Evolutionary conservation across 106 monocot species (phyloP).

Genomic region (Xerophyta viscosa): DNA sequence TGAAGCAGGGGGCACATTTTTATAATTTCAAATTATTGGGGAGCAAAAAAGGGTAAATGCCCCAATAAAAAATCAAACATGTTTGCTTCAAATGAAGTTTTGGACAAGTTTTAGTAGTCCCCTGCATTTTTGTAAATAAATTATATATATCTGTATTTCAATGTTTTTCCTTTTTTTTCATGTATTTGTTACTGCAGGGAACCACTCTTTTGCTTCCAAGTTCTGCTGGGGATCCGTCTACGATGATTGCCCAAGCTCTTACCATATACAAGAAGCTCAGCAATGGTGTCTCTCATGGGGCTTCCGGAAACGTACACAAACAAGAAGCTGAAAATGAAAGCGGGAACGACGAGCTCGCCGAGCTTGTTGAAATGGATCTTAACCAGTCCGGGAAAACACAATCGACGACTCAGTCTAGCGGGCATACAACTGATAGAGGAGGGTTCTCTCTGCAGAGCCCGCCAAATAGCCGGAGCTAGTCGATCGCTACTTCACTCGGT

Average conservation of each 20-base stretch:
- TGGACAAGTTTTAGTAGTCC: no score
- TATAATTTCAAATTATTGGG: no score
- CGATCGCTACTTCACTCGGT: not conserved
- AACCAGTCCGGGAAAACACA: not conserved
- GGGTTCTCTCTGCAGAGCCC: not conserved
- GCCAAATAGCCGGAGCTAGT: not conserved
- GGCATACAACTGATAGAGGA: not conserved
- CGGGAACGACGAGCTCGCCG: not conserved
- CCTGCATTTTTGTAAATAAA: no score
- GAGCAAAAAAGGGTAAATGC: no score
- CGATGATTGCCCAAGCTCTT: slow-evolving; percentile 54
- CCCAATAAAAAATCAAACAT: no score
- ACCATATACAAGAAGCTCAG: slow-evolving; percentile 36
- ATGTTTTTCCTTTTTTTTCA: no score
- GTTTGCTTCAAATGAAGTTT: no score
- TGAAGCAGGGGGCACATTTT: no score
- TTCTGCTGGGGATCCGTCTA: slow-evolving; percentile 22
- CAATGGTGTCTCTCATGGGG: not conserved
- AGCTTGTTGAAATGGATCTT: not conserved
- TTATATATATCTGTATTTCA: no score
- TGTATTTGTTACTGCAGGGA: slow-evolving; percentile 22
- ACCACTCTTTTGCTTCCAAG: slow-evolving; percentile 45
- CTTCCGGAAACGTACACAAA: not conserved
- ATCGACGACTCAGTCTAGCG: not conserved
- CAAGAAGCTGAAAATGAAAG: not conserved